Conservation (phyloP, 257 asterid species). For the Plantago elongata region DNA sequence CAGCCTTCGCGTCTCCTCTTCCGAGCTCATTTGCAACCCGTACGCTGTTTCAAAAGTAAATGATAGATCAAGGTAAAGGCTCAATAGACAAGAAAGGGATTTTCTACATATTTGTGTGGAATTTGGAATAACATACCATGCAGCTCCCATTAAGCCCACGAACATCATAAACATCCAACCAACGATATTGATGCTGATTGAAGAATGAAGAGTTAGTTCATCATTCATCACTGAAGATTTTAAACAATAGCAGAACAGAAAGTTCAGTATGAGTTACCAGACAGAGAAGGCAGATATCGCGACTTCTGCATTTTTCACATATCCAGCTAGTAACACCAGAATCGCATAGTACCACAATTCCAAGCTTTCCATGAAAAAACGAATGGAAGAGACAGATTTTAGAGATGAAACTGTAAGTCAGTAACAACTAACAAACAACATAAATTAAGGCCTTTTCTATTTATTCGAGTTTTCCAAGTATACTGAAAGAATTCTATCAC, state of each 20-base stretch:
- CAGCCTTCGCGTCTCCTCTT: constrained; percentile 66
- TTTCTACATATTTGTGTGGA: neutral
- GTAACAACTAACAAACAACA: neutral
- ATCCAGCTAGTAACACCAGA: constrained; percentile 63
- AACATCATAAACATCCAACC: constrained; percentile 58
- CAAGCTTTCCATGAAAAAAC: constrained; percentile 31
- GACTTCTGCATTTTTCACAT: constrained; percentile 56
- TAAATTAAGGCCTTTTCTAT: neutral
- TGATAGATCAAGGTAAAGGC: neutral
- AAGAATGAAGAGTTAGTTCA: constrained; percentile 3
- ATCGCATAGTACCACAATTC: constrained; percentile 66
- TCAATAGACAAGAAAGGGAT: neutral
- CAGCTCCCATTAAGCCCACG: constrained; percentile 54
- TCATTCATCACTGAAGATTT: neutral
- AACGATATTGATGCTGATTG: constrained; percentile 44
- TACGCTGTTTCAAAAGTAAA: constrained; percentile 34
- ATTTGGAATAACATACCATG: constrained; percentile 33
- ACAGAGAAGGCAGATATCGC: constrained; percentile 64
- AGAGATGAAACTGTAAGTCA: neutral
- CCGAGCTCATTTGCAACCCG: constrained; percentile 79
- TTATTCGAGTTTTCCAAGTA: neutral
- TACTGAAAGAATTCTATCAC: too few species aligned
- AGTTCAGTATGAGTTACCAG: constrained; percentile 28
- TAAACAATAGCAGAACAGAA: neutral
- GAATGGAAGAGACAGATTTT: neutral